These are phyloP conservation scores for Metschnikowia henanensis DNA, from an alignment of 805 yeast genomes.

Conservation along the genomic window DNA sequence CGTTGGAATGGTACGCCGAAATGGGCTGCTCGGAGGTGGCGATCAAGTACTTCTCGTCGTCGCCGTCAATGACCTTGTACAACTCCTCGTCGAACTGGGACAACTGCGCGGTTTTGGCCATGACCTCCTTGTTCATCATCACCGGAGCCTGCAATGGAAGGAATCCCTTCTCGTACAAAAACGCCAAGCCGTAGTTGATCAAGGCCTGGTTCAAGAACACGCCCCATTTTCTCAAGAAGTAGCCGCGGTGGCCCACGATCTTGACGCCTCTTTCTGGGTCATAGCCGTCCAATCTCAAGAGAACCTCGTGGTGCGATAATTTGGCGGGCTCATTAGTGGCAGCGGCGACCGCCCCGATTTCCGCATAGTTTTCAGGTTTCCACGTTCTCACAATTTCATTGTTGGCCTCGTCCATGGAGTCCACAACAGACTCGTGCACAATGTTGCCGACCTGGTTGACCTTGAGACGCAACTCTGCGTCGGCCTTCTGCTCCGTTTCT, in stretches of 20 bases:
- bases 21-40: slow-evolving; percentile 99
- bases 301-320: slow-evolving; percentile 93
- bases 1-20: slow-evolving; percentile 94
- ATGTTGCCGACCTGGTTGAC: slow-evolving; percentile 92
- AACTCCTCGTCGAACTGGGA: slow-evolving; percentile 98
- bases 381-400: slow-evolving; percentile 86
- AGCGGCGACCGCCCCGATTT: slow-evolving; percentile 64
- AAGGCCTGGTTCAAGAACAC: slow-evolving; percentile 97
- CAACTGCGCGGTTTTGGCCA: slow-evolving; percentile 99
- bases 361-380: slow-evolving; percentile 72
- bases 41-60: slow-evolving; percentile 94
- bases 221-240: slow-evolving; percentile 91
- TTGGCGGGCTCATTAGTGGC: slow-evolving; percentile 75
- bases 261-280: slow-evolving; percentile 99
- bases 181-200: slow-evolving; percentile 91
- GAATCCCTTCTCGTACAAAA: slow-evolving; percentile 77
- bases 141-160: slow-evolving; percentile 96
- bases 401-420: slow-evolving; percentile 85
- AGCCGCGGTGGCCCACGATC: slow-evolving; percentile 98
- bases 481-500: slow-evolving; percentile 77
- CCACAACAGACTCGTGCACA: slow-evolving; percentile 89
- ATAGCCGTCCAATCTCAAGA: slow-evolving; percentile 93
- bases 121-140: slow-evolving; percentile 99
- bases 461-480: slow-evolving; percentile 68
- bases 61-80: slow-evolving; percentile 96